phyloP scores from a whole-genome alignment of 192 early-diverging fungal genomes.

The Thamnidium elegans region DNA sequence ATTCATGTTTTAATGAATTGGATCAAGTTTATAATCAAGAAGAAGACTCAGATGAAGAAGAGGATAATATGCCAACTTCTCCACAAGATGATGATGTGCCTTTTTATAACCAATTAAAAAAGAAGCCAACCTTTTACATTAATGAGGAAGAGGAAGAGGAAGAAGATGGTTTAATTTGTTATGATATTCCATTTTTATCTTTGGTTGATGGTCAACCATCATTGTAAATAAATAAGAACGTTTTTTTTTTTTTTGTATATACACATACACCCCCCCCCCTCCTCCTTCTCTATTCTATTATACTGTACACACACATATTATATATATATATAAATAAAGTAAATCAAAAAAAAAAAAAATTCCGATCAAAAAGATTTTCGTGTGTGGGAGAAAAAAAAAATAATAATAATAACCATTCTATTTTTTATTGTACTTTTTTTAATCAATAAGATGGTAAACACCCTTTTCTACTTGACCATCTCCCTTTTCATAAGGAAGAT shows the following conservation, averaged over 20 bases:
- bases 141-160: conserved; percentile 15
- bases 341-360: background rate
- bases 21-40: background rate
- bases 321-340: background rate
- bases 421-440: conserved; percentile 5
- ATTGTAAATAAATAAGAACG: conserved; percentile 3
- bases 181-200: conserved; percentile 17
- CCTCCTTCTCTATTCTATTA: background rate
- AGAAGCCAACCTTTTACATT: conserved; percentile 6
- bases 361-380: background rate
- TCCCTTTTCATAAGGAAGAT: conserved; percentile 53
- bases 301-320: background rate
- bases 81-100: background rate
- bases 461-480: conserved; percentile 48
- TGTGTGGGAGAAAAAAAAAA: too few species aligned
- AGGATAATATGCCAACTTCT: conserved; percentile 9
- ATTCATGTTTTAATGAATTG: conserved; percentile 13
- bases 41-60: conserved; percentile 3
- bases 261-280: conserved; percentile 1
- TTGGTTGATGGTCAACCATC: background rate
- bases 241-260: background rate
- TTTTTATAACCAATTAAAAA: conserved; percentile 2
- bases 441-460: conserved; percentile 44
- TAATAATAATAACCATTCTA: too few species aligned
- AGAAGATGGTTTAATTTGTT: conserved; percentile 15